Percentiles rank a stretch among this genome's conserved stretches.
Evolutionary conservation across 306 rosid genomes (phyloP).

Genomic region (Luffa acutangula): DNA sequence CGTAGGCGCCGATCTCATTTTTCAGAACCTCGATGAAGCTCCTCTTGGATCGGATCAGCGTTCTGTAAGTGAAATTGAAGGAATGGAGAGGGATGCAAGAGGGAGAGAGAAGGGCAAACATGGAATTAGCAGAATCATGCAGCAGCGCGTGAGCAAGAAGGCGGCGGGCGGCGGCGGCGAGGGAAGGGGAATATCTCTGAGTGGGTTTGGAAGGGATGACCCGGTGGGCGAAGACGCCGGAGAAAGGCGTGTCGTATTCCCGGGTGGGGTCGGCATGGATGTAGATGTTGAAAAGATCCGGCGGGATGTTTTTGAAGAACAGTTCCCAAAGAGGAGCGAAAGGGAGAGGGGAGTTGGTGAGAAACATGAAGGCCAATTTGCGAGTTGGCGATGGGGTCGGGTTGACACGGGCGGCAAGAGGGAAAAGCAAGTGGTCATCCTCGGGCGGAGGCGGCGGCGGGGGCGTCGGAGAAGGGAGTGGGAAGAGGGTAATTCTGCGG

Average conservation of each 20-base stretch:
- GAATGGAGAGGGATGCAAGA: slow-evolving; percentile 59
- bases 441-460: neutral
- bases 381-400: slow-evolving; percentile 22
- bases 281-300: slow-evolving; percentile 36
- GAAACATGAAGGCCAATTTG: slow-evolving; percentile 59
- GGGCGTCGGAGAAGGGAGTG: neutral
- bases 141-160: slow-evolving; percentile 54
- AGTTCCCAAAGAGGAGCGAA: slow-evolving; percentile 60
- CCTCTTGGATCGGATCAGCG: slow-evolving; percentile 15
- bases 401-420: slow-evolving; percentile 25
- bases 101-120: slow-evolving; percentile 49
- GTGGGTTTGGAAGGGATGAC: slow-evolving; percentile 43
- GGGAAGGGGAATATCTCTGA: slow-evolving; percentile 28
- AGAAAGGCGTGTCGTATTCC: slow-evolving; percentile 34
- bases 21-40: slow-evolving; percentile 66
- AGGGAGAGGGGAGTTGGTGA: slow-evolving; percentile 50
- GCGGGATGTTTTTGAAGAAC: slow-evolving; percentile 27
- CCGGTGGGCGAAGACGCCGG: slow-evolving; percentile 41
- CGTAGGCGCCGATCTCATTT: slow-evolving; percentile 23
- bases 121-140: slow-evolving; percentile 34
- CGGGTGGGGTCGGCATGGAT: slow-evolving; percentile 54
- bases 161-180: slow-evolving; percentile 42
- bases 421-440: slow-evolving; percentile 27
- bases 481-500: neutral
- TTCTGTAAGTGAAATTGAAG: slow-evolving; percentile 46